Percentiles rank a stretch among this genome's conserved stretches.
These are phyloP conservation scores for Nematocida displodere DNA, from an alignment of 371 early-diverging fungal genomes.

Conservation along the genomic window DNA sequence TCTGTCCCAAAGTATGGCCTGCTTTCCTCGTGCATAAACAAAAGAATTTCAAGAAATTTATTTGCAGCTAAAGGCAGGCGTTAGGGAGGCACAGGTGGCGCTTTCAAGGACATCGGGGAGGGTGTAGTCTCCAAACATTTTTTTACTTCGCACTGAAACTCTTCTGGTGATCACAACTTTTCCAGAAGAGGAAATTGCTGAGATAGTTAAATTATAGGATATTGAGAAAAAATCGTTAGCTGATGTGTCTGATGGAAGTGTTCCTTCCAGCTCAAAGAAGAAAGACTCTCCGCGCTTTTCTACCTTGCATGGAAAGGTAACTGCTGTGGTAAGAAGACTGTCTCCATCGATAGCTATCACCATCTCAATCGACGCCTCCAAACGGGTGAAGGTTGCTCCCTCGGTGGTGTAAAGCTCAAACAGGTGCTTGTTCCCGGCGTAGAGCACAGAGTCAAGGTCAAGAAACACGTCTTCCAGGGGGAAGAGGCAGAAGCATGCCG, in stretches of 20 bases:
- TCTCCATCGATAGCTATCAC: not conserved
- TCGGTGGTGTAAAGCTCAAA: not conserved
- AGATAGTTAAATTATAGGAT: constrained; percentile 17
- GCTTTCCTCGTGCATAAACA: constrained; percentile 27
- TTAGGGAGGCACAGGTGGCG: constrained; percentile 42
- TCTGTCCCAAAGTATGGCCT: not conserved
- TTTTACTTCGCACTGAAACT: constrained; percentile 19
- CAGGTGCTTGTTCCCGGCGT: constrained; percentile 15
- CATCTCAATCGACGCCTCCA: constrained; percentile 4
- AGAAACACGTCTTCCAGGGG: not conserved
- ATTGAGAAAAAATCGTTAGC: constrained; percentile 48
- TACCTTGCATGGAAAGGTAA: constrained; percentile 26
- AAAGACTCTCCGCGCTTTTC: not conserved
- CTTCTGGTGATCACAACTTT: not conserved
- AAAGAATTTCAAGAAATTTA: constrained; percentile 38
- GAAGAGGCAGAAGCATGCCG: constrained; percentile 32
- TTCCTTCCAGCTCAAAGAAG: not conserved
- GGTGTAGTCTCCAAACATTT: constrained; percentile 5
- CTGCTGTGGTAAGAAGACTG: not conserved
- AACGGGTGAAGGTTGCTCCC: not conserved
- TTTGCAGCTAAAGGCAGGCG: constrained; percentile 33
- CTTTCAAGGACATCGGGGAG: constrained; percentile 44
- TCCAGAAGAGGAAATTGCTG: not conserved
- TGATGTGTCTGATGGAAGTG: constrained; percentile 35
- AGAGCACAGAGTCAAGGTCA: constrained; percentile 35